Evolutionary conservation across 208 protist species (phyloP), one percentile per base, ranked within the genome.

Genomic region (Phytomonas sp.): DNA sequence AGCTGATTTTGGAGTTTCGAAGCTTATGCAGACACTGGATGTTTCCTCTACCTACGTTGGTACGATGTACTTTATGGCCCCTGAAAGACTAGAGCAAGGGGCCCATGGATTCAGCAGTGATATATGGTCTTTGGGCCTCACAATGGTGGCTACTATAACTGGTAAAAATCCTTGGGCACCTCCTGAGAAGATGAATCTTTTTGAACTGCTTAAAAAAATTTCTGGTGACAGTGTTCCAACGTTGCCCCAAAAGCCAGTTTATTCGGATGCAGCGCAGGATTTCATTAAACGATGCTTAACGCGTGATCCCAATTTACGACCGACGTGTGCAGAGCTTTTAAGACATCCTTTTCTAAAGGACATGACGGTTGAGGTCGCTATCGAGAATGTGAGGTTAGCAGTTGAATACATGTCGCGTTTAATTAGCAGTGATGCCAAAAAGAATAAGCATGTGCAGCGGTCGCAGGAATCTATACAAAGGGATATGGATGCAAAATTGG

Each of bases 41-140:
- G 83, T 95, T 19, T 93, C 88, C 14, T 95, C 90, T 16, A 93
- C 87, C 3, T 95, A 93, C 74, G 94, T 98, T 11, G 94, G 94
- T n/a, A 97, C 94, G 42, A 94, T 97, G 84, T 95, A 89, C 71
- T 98, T 94, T 72, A 98, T 98, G 94, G 88, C 91, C 0, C 95
- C 95, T 4, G 95, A 98, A 72, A 69, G 95, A 19, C 72, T 98
- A 29, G 84, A 95, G 67, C 91, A 95, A 67, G 79, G 87, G 5
- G 82, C 82, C 61, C 97, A 98, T 77, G 89, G 88, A 45, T 97
- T 94, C 78, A 91, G 80, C 78, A 93, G 87, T 71, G 95, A 98
- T 72, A 77, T 98, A 4, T 98, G 93, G 93, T 94, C 90, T 16
- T 79, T 97, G 7, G 95, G 95, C 4, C 76, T 98, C 26, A 95